Percentiles rank a stretch among this genome's conserved stretches.
Conservation (phyloP, 768 basidiomycete species). For the Auricularia cornea region DNA sequence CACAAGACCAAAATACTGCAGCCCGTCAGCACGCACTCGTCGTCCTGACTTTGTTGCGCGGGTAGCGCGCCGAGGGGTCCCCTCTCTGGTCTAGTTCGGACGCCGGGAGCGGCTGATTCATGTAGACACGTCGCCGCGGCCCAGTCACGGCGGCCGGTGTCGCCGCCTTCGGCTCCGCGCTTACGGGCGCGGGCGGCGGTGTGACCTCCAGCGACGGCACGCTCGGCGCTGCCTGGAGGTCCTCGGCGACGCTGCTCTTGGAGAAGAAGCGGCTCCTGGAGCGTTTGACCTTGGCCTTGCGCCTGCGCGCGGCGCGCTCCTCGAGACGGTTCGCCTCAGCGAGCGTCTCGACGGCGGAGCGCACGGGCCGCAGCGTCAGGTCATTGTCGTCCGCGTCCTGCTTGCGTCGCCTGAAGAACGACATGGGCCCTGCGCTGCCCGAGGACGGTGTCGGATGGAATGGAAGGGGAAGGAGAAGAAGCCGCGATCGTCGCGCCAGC, state of each 20-base stretch:
- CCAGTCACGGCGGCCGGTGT: slow-evolving; percentile 34
- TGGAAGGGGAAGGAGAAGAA: no score
- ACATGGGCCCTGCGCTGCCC: not conserved
- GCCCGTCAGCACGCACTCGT: slow-evolving; percentile 53
- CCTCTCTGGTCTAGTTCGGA: slow-evolving; percentile 60
- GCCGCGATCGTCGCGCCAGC: no score
- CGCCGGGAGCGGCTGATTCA: slow-evolving; percentile 62
- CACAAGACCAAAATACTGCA: not conserved
- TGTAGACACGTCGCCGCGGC: slow-evolving; percentile 63
- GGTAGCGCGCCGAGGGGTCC: slow-evolving; percentile 71
- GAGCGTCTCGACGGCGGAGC: slow-evolving; percentile 84
- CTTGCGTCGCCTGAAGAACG: not conserved
- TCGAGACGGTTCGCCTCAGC: slow-evolving; percentile 81
- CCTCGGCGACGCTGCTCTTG: not conserved
- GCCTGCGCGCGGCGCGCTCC: slow-evolving; percentile 50
- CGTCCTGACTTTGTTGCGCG: slow-evolving; percentile 89
- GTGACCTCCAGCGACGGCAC: not conserved
- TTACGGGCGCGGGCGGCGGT: not conserved
- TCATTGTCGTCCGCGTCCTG: slow-evolving; percentile 49
- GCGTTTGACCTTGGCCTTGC: slow-evolving; percentile 22
- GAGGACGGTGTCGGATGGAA: no score
- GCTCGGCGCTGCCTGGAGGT: not conserved
- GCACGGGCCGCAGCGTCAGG: slow-evolving; percentile 81
- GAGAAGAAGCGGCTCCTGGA: not conserved
- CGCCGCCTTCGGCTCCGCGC: not conserved